These are phyloP conservation scores for Teratosphaeria pseudoeucalypti DNA, from an alignment of 2,329 filamentous ascomycete genomes.

Conservation along the genomic window DNA sequence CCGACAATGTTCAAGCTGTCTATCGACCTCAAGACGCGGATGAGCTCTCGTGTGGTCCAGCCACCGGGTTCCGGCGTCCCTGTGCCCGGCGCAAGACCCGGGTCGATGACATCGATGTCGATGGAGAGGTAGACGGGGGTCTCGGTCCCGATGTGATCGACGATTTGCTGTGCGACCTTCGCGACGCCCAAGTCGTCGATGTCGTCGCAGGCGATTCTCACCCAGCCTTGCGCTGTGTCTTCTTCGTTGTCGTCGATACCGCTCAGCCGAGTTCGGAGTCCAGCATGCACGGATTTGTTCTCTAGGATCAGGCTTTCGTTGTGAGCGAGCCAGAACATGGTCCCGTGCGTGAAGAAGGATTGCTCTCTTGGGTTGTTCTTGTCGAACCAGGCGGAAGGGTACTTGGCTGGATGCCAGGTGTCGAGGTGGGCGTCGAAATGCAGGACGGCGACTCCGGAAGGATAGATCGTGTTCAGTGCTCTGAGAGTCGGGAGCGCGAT, in stretches of 20 bases:
- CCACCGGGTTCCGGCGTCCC: slow-evolving; percentile 85
- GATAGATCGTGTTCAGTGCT: slow-evolving; percentile 35
- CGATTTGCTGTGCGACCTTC: slow-evolving; percentile 61
- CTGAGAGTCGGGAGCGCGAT: slow-evolving; percentile 42
- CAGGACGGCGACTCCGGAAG: slow-evolving; percentile 36
- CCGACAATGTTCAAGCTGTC: slow-evolving; percentile 78
- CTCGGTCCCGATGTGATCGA: slow-evolving; percentile 60
- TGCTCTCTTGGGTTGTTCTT: slow-evolving; percentile 45
- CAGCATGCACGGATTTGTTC: slow-evolving; percentile 66
- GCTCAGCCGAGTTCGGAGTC: slow-evolving; percentile 65
- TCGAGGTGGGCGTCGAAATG: slow-evolving; percentile 59
- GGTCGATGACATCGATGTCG: slow-evolving; percentile 74
- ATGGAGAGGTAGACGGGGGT: slow-evolving; percentile 72
- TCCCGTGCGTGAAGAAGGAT: slow-evolving; percentile 74
- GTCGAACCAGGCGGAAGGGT: slow-evolving; percentile 63
- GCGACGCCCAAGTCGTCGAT: slow-evolving; percentile 70
- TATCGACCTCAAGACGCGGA: slow-evolving; percentile 69
- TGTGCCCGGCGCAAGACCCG: slow-evolving; percentile 50
- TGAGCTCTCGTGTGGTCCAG: slow-evolving; percentile 82
- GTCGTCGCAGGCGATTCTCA: slow-evolving; percentile 72
- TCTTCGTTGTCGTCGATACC: slow-evolving; percentile 63
- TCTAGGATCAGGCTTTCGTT: slow-evolving; percentile 72
- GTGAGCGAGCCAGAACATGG: slow-evolving; percentile 83
- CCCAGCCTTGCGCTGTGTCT: slow-evolving; percentile 61
- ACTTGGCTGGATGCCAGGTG: slow-evolving; percentile 75